These are phyloP conservation scores for Ustanciosporium gigantosporum DNA, from an alignment of 1,284 basidiomycete genomes.

Conservation along the genomic window DNA sequence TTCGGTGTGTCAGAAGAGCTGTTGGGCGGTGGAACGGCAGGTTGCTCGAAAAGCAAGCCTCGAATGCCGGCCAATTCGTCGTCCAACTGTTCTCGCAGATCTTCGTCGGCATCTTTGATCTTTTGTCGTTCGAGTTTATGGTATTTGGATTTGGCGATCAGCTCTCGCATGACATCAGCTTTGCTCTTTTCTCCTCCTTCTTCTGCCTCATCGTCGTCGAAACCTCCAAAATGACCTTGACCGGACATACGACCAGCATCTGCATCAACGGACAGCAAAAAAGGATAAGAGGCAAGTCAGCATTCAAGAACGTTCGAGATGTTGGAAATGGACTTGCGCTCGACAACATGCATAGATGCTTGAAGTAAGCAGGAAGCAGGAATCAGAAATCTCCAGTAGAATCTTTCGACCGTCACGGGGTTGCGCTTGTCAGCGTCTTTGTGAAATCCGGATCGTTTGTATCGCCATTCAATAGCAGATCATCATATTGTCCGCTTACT, in stretches of 20 bases:
- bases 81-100: conserved; percentile 84
- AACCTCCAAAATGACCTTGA: conserved; percentile 75
- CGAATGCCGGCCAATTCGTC: conserved; percentile 82
- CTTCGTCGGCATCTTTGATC: conserved; percentile 82
- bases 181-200: conserved; percentile 68
- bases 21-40: conserved; percentile 22
- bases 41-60: conserved; percentile 67
- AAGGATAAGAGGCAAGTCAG: too few relatives aligned
- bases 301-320: too few relatives aligned
- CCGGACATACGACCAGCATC: conserved; percentile 28
- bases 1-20: too few relatives aligned
- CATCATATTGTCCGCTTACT: conserved; percentile 22
- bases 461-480: conserved; percentile 49
- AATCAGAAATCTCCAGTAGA: conserved; percentile 61
- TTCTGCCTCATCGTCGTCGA: conserved; percentile 75
- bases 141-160: conserved; percentile 91
- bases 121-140: conserved; percentile 80
- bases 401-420: conserved; percentile 50
- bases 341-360: neutral
- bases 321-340: neutral
- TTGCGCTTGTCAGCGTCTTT: conserved; percentile 43
- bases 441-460: conserved; percentile 42
- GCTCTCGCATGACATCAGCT: conserved; percentile 95
- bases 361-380: neutral
- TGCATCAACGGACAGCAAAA: neutral